Evolutionary conservation across 176 grass and related monocot genomes (phyloP), one percentile per base, ranked within the genome.

Genomic region (Echinochloa phyllopogon): DNA sequence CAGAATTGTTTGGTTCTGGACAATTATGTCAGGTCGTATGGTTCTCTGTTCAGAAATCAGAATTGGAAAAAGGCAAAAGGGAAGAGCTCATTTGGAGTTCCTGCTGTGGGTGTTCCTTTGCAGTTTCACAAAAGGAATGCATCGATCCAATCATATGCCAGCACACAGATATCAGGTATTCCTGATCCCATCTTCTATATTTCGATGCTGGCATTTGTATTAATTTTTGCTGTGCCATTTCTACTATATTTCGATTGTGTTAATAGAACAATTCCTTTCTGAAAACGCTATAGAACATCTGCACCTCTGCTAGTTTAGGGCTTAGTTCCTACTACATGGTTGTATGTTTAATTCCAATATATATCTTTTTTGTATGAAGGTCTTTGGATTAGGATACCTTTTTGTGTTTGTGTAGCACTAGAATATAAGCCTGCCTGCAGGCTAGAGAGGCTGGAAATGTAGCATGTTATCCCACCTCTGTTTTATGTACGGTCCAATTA

Each of bases 31-130:
- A 51, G 53, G 29, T 39, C 51, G 53, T 60, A 51, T 14, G 23
- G 29, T 79, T 42, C 18, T 72, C 14, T 75, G 21, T 57, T 62
- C 42, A 86, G 65, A n/a, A 33, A 33, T 33, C 29, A 33, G 1
- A 86, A 79, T 60, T 79, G 66, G 65, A 45, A 70, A 85, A 77
- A 18, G 53, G 27, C 2, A 10, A n/a, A 67, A 49, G 77, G 27
- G 78, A 51, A 39, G 47, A 53, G 48, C 11, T n/a, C 20, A 52
- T 23, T 53, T 52, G 78, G 21, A 1, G 14, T 50, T 52, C 62
- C 65, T 16, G 25, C 21, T 4, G 24, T 47, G 5, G 42, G 7
- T 8, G 5, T 20, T 49, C 27, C 58, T 18, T 47, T 17, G 6
- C 7, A 61, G 3, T 47, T 12, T 57, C 40, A 47, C 12, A 27